These are phyloP conservation scores for Physcomitrium patens DNA, from an alignment of 225 moss, liverwort and hornwort species.

Conservation along the genomic window DNA sequence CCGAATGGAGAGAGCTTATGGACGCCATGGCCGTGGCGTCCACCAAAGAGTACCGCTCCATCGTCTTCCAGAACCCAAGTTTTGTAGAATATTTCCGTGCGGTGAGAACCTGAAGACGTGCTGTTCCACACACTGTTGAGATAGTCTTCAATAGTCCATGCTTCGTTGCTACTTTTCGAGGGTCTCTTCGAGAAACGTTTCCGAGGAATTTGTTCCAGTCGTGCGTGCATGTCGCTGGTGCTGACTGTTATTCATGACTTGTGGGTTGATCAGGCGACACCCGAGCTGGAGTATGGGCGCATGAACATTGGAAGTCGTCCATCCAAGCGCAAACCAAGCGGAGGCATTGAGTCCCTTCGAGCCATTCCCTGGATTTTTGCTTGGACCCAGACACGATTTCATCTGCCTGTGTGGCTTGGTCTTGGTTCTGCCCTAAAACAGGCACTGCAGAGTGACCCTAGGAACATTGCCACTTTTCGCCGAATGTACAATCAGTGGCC, in stretches of 20 bases:
- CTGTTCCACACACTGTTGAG: neutral
- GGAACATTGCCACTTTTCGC: conserved; percentile 51
- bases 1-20: conserved; percentile 92
- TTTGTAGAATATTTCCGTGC: conserved; percentile 94
- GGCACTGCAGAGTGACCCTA: conserved; percentile 44
- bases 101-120: conserved; percentile 39
- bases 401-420: conserved; percentile 70
- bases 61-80: conserved; percentile 75
- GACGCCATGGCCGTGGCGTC: conserved; percentile 75
- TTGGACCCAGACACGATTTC: conserved; percentile 70
- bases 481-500: conserved; percentile 75
- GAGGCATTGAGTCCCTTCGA: conserved; percentile 64
- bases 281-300: conserved; percentile 69
- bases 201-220: neutral
- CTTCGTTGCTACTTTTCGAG: conserved; percentile 1
- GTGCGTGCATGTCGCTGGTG: neutral
- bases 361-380: conserved; percentile 74
- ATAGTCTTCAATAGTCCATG: neutral
- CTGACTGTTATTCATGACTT: neutral
- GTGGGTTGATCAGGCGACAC: conserved; percentile 47
- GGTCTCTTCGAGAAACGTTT: neutral
- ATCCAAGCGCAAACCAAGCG: conserved; percentile 58
- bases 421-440: conserved; percentile 59
- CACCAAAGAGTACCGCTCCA: conserved; percentile 80
- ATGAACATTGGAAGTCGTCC: conserved; percentile 74